Evolutionary conservation across 495 filamentous ascomycete species (phyloP).

Genomic region (Podospora appendiculata): DNA sequence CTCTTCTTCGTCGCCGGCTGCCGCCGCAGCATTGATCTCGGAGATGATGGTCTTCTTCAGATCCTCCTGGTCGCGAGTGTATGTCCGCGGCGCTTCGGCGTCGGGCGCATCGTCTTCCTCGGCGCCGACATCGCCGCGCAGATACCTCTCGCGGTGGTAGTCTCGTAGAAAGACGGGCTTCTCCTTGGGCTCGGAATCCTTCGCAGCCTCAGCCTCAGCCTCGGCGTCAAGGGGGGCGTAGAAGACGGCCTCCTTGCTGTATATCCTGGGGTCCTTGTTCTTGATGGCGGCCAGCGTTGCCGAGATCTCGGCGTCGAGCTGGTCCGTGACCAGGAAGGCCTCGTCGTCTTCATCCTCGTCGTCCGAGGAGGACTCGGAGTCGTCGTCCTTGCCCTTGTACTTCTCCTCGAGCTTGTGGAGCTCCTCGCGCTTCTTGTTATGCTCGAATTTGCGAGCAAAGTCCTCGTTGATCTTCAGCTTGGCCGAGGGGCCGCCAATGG

Average conservation of each 20-base stretch:
- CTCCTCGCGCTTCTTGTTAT: slow-evolving; percentile 96
- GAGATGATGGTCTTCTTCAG: slow-evolving; percentile 67
- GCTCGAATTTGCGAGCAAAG: slow-evolving; percentile 81
- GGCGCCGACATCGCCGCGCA: slow-evolving; percentile 51
- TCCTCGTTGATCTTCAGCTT: slow-evolving; percentile 81
- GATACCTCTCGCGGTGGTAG: slow-evolving; percentile 80
- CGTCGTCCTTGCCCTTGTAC: slow-evolving; percentile 54
- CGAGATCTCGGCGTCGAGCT: slow-evolving; percentile 77
- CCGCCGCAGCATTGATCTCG: slow-evolving; percentile 64
- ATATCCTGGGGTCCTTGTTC: slow-evolving; percentile 81
- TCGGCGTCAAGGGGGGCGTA: slow-evolving; percentile 57
- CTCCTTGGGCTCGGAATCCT: slow-evolving; percentile 40
- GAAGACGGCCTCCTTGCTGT: slow-evolving; percentile 71
- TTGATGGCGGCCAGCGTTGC: slow-evolving; percentile 80
- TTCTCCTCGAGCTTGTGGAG: slow-evolving; percentile 82
- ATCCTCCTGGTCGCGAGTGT: slow-evolving; percentile 76
- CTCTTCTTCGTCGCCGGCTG: slow-evolving; percentile 38
- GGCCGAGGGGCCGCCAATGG: slow-evolving; percentile 41
- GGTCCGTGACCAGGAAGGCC: slow-evolving; percentile 70
- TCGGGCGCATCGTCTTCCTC: slow-evolving; percentile 35
- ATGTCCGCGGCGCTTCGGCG: slow-evolving; percentile 55
- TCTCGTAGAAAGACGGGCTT: slow-evolving; percentile 83
- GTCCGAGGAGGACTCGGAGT: slow-evolving; percentile 46
- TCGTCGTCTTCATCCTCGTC: slow-evolving; percentile 87
- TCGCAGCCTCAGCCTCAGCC: slow-evolving; percentile 31